Percentiles rank a stretch among this genome's conserved stretches.
Conservation (phyloP, 2,329 filamentous ascomycete species). For the Monosporascus sp. region DNA sequence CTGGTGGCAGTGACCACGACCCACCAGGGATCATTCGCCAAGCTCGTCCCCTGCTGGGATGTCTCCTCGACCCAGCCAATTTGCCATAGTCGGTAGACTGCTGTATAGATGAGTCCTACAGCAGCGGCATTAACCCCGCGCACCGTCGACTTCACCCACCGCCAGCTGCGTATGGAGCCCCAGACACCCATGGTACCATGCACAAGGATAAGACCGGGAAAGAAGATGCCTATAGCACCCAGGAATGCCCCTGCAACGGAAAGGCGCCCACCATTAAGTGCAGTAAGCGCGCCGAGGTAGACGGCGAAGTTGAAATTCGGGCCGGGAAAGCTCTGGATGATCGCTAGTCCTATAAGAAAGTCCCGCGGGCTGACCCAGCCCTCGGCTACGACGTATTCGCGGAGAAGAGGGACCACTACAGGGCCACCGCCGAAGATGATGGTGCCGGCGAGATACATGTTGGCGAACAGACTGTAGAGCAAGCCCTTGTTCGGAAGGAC, state of each 20-base stretch:
- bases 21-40: conserved; percentile 58
- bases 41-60: conserved; percentile 41
- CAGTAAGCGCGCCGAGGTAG: conserved; percentile 47
- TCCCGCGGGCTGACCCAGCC: conserved; percentile 67
- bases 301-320: conserved; percentile 52
- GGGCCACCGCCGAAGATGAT: conserved; percentile 61
- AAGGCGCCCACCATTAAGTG: conserved; percentile 31
- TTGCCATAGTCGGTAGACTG: conserved; percentile 58
- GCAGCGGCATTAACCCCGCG: conserved; percentile 55
- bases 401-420: conserved; percentile 58
- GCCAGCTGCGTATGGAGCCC: conserved; percentile 39
- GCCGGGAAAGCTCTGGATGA: conserved; percentile 65
- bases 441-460: conserved; percentile 69
- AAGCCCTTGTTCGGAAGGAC: conserved; percentile 35
- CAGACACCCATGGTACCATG: conserved; percentile 52
- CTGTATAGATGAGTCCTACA: conserved; percentile 58
- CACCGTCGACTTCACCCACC: conserved; percentile 43
- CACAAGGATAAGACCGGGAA: conserved; percentile 42
- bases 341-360: conserved; percentile 66
- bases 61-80: conserved; percentile 52
- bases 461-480: conserved; percentile 59
- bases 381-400: conserved; percentile 58
- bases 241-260: conserved; percentile 43
- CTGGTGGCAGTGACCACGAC: conserved; percentile 48
- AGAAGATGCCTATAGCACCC: conserved; percentile 47